Evolutionary conservation across 1,139 yeast genomes (phyloP).

Genomic region (Geotrichum siamense): DNA sequence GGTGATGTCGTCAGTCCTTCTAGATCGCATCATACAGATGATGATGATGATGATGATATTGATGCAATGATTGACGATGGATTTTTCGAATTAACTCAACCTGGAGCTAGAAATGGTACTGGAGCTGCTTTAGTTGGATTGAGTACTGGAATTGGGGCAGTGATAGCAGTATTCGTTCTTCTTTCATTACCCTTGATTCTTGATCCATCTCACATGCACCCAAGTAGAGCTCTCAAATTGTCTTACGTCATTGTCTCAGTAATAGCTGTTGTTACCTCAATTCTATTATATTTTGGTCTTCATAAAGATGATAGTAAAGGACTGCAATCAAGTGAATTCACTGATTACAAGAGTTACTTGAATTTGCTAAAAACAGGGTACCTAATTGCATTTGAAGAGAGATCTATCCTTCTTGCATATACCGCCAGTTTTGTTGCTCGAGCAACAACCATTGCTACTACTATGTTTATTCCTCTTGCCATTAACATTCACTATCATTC

Average conservation of each 20-base stretch:
- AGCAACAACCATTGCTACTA: constrained; percentile 52
- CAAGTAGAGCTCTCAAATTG: constrained; percentile 41
- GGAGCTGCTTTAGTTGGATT: constrained; percentile 56
- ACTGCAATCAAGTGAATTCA: constrained; percentile 17
- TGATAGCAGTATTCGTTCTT: constrained; percentile 53
- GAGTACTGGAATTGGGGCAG: constrained; percentile 62
- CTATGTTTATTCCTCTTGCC: constrained; percentile 57
- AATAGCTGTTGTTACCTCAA: constrained; percentile 39
- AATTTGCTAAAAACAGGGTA: constrained; percentile 44
- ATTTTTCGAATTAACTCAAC: constrained; percentile 16
- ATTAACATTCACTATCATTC: constrained; percentile 50
- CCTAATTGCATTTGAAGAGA: constrained; percentile 34
- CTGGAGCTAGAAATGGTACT: constrained; percentile 41
- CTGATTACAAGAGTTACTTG: constrained; percentile 32
- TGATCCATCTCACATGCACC: constrained; percentile 40
- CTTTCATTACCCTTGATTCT: constrained; percentile 61
- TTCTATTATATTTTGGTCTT: constrained; percentile 40
- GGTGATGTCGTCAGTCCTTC: constrained; percentile 2
- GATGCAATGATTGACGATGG: constrained; percentile 8
- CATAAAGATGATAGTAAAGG: constrained; percentile 40
- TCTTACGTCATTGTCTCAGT: constrained; percentile 47
- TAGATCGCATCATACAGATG: constrained; percentile 4
- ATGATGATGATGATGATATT: constrained; percentile 12
- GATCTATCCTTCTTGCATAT: constrained; percentile 45
- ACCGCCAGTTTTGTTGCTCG: constrained; percentile 59